Percentiles rank a stretch among this genome's conserved stretches.
Evolutionary conservation across 169 alveolate genomes (phyloP).

Genomic region (Theileria parva): DNA sequence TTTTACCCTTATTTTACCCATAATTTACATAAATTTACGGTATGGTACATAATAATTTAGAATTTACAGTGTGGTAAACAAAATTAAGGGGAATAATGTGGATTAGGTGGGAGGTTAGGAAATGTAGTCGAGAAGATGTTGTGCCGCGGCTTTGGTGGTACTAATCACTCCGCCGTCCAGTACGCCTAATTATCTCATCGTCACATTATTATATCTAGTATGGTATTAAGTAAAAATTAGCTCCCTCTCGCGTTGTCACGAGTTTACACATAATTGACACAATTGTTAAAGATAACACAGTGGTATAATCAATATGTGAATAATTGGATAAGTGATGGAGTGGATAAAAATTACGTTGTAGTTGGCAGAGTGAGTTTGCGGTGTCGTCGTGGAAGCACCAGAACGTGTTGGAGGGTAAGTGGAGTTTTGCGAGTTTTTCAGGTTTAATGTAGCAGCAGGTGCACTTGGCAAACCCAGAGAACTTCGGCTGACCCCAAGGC

Average conservation of each 20-base stretch:
- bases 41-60: too few species aligned
- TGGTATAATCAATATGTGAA: too few species aligned
- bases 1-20: too few species aligned
- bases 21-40: too few species aligned
- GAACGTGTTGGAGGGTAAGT: slow-evolving; percentile 17
- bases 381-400: slow-evolving; percentile 46
- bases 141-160: neutral
- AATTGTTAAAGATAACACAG: too few species aligned
- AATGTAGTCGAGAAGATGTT: neutral
- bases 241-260: too few species aligned
- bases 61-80: too few species aligned
- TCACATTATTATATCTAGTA: too few species aligned
- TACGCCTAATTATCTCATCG: neutral
- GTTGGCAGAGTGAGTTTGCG: slow-evolving; percentile 40
- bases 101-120: neutral
- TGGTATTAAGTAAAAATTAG: too few species aligned
- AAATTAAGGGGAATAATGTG: too few species aligned
- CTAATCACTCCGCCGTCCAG: neutral
- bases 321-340: too few species aligned
- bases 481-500: slow-evolving; percentile 72
- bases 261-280: too few species aligned
- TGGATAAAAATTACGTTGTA: neutral
- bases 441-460: slow-evolving; percentile 60
- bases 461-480: slow-evolving; percentile 69
- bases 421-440: neutral